These are phyloP conservation scores for Furcasterigmium furcatum DNA, from an alignment of 2,329 filamentous ascomycete species.

Conservation along the genomic window DNA sequence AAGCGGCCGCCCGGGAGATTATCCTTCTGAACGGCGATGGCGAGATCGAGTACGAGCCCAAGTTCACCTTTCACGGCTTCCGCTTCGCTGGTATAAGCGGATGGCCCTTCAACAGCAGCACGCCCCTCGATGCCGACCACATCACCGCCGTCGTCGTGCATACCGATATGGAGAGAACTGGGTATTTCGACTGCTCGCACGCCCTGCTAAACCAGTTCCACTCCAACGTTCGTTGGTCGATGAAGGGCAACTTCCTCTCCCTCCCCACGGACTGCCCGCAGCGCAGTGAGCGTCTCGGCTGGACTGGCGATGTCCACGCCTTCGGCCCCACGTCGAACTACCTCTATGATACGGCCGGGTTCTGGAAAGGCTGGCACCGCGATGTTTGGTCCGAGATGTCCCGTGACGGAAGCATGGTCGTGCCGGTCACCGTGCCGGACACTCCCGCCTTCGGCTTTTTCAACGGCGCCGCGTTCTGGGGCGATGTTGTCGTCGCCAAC, in stretches of 20 bases:
- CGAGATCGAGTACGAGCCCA: constrained; percentile 36
- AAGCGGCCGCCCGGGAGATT: constrained; percentile 4
- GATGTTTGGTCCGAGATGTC: constrained; percentile 36
- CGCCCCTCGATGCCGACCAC: constrained; percentile 13
- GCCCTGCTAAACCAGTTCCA: constrained; percentile 49
- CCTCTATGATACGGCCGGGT: constrained; percentile 48
- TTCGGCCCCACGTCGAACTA: constrained; percentile 50
- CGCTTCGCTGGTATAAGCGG: constrained; percentile 45
- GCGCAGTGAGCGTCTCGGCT: constrained; percentile 50
- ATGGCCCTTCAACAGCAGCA: constrained; percentile 34
- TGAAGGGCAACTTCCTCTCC: constrained; percentile 55
- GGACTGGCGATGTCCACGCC: constrained; percentile 48
- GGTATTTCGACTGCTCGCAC: constrained; percentile 50
- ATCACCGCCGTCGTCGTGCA: constrained; percentile 35
- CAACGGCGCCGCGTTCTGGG: constrained; percentile 31
- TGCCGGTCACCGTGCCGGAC: constrained; percentile 23
- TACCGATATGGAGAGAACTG: constrained; percentile 47
- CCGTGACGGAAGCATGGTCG: constrained; percentile 14
- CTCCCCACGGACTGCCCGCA: constrained; percentile 58
- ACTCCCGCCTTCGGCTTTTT: constrained; percentile 13
- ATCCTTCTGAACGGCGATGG: background rate
- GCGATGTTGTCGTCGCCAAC: constrained; percentile 35
- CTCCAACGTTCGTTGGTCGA: constrained; percentile 51
- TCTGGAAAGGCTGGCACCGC: constrained; percentile 46
- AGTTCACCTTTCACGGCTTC: constrained; percentile 51